Evolutionary conservation across 2,329 filamentous ascomycete genomes (phyloP).

Genomic region (Colletotrichum chlorophyti): DNA sequence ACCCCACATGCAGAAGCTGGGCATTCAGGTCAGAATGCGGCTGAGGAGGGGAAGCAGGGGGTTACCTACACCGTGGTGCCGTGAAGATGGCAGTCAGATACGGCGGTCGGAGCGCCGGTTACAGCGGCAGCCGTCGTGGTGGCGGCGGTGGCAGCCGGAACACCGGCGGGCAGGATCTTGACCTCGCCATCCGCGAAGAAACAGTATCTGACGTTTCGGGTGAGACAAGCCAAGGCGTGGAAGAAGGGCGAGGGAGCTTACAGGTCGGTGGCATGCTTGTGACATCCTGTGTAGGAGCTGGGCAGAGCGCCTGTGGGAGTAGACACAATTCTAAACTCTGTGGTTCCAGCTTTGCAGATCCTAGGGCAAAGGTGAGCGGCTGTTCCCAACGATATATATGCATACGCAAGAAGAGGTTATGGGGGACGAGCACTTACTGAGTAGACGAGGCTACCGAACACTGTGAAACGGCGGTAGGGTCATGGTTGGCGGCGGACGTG

Average conservation of each 20-base stretch:
- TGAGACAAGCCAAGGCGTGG: conserved; percentile 3
- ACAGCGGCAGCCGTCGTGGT: conserved; percentile 9
- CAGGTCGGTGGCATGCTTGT: conserved; percentile 57
- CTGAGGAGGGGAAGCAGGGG: no score
- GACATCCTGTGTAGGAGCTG: conserved; percentile 50
- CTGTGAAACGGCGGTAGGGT: conserved; percentile 22
- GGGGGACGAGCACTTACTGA: conserved; percentile 13
- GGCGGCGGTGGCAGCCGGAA: conserved; percentile 27
- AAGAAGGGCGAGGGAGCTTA: conserved; percentile 38
- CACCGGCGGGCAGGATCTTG: conserved; percentile 40
- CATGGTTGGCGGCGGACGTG: conserved; percentile 24
- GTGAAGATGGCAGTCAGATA: conserved; percentile 51
- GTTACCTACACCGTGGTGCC: conserved; percentile 47
- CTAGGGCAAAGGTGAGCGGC: background rate
- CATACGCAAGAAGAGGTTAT: background rate
- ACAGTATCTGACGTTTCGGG: conserved; percentile 45
- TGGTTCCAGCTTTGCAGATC: conserved; percentile 22
- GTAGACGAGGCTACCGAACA: conserved; percentile 28
- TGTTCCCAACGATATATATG: background rate
- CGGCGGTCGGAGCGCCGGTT: conserved; percentile 39
- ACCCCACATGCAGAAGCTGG: conserved; percentile 52
- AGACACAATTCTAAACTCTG: conserved; percentile 24
- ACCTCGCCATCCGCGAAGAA: conserved; percentile 50
- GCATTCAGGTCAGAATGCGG: conserved; percentile 8
- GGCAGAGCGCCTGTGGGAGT: conserved; percentile 33